Evolutionary conservation across 2,329 filamentous ascomycete genomes (phyloP).

Genomic region (Graphilbum fragrans): DNA sequence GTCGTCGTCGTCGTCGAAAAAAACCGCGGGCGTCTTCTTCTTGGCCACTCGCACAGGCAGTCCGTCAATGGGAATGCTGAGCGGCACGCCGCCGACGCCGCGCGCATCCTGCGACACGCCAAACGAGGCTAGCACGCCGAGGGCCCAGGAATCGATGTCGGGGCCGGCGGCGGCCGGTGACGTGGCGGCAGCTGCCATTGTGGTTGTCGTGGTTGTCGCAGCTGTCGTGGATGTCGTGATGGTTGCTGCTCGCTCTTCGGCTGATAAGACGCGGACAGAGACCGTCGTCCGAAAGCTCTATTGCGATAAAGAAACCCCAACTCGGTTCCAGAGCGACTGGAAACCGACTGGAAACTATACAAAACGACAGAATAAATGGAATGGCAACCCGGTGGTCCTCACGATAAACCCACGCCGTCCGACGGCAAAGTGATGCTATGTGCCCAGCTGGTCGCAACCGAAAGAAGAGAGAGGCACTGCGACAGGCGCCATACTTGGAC

Average conservation of each 20-base stretch:
- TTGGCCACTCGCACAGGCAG: not conserved
- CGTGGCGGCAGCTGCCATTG: not conserved
- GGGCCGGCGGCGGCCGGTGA: slow-evolving; percentile 12
- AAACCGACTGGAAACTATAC: too few relatives aligned
- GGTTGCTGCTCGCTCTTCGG: not conserved
- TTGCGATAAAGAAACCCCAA: too few relatives aligned
- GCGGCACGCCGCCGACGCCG: slow-evolving; percentile 47
- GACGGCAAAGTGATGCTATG: too few relatives aligned
- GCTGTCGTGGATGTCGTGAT: not conserved
- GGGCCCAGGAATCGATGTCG: slow-evolving; percentile 58
- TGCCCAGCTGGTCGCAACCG: too few relatives aligned
- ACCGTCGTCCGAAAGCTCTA: too few relatives aligned
- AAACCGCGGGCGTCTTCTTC: not conserved
- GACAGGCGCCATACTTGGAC: too few relatives aligned
- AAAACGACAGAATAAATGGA: too few relatives aligned
- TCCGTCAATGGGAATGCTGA: slow-evolving; percentile 66
- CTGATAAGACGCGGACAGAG: too few relatives aligned
- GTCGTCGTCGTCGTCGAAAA: slow-evolving; percentile 8
- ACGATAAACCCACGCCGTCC: too few relatives aligned
- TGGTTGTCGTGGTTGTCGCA: not conserved
- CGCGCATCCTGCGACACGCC: slow-evolving; percentile 42
- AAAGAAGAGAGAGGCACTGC: too few relatives aligned
- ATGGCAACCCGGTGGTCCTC: too few relatives aligned
- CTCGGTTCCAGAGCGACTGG: too few relatives aligned
- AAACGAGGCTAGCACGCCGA: slow-evolving; percentile 42